Evolutionary conservation across 2,329 filamentous ascomycete species (phyloP), one percentile per base, ranked within the genome.

Genomic region (Diaporthe citri): DNA sequence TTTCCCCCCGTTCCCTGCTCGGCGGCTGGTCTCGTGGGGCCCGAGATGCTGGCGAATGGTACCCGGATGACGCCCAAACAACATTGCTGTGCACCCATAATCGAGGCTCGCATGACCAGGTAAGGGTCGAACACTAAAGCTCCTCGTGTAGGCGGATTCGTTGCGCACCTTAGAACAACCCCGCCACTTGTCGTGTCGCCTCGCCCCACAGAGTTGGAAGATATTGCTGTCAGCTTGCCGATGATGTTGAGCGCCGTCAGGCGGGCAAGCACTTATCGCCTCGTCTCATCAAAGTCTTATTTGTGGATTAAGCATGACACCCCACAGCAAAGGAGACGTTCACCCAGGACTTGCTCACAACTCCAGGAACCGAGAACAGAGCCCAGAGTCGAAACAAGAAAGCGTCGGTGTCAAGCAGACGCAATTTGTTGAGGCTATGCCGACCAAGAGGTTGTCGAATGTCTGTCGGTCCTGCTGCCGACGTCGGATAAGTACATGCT

Each of bases 1-100:
- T 46, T 64, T 46, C 39, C 41, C 15, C 12, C n/a, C 48, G 64
- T 69, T 69, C 48, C 48, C 64, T 55, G n/a, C 48, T 39, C 34
- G 64, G 64, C 64, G 48, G 8, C 64, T 41, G 41, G 64, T 69
- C 64, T 69, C 64, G n/a, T 69, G 48, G 8, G 48, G 41, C 48
- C 28, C 64, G 48, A 69, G 46, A n/a, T 36, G n/a, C 46, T 67
- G 20, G 62, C 46, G 34, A 36, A 52, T 67, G 46, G 39, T 13
- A n/a, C 20, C 62, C 46, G 34, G 22, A 39, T 9, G 20, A 36
- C 22, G 64, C 48, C 34, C 64, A 55, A 22, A 69, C 34, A 46
- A 39, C 64, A 39, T 41, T 55, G 34, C 64, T 36, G 46, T 39
- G n/a, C n/a, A 41, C 34, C n/a, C n/a, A 20, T 9, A 69, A 52